Evolutionary conservation across 2,329 filamentous ascomycete species (phyloP).

Genomic region (Neurospora crassa): DNA sequence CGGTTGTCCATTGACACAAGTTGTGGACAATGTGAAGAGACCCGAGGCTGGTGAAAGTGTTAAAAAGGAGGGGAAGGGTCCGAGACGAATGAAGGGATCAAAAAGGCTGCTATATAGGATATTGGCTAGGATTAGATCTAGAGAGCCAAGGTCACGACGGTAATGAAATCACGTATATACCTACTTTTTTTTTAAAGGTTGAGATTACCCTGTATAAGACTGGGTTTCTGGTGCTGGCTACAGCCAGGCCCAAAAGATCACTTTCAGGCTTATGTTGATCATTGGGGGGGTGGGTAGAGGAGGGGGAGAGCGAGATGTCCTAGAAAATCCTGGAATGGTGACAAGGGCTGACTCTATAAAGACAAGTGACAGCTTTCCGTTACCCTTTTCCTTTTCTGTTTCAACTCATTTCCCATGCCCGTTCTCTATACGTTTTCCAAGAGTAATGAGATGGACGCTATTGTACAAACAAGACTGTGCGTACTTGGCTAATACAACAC

Average conservation of each 20-base stretch:
- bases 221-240: background rate
- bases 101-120: background rate
- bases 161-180: background rate
- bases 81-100: background rate
- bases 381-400: too few species aligned
- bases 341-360: background rate
- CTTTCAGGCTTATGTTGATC: background rate
- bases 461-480: too few species aligned
- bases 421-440: too few species aligned
- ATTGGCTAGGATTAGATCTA: background rate
- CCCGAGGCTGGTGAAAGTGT: background rate
- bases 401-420: too few species aligned
- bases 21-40: background rate
- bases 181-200: background rate
- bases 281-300: background rate
- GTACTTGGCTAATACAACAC: too few species aligned
- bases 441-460: too few species aligned
- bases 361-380: background rate
- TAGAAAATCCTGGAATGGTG: too few species aligned
- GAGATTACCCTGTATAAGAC: background rate
- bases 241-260: background rate
- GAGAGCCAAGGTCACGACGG: background rate
- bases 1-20: background rate
- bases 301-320: too few species aligned
- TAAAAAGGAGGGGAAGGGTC: background rate